Evolutionary conservation across 2,329 filamentous ascomycete genomes (phyloP).

Genomic region (Trichoderma koningii): DNA sequence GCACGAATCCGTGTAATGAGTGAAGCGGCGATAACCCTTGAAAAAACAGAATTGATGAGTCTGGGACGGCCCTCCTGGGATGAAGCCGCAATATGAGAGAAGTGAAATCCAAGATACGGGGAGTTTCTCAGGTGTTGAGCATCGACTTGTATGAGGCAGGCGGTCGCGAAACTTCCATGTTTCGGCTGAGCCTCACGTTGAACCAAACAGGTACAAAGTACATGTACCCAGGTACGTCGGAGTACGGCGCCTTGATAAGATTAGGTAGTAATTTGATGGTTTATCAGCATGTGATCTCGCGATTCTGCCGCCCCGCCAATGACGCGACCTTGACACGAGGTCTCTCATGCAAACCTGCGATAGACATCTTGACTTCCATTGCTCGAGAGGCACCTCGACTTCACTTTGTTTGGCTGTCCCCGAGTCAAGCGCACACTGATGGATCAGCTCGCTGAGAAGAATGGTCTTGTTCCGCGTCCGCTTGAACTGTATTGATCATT

Average conservation of each 20-base stretch:
- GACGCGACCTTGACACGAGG: constrained; percentile 24
- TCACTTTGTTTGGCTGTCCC: background rate
- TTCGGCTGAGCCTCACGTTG: no score
- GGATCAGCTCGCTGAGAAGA: constrained; percentile 31
- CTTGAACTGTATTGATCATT: constrained; percentile 94
- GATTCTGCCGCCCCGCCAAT: constrained; percentile 23
- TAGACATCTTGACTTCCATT: background rate
- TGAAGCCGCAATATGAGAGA: background rate
- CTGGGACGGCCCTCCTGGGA: background rate
- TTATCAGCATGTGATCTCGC: constrained; percentile 38
- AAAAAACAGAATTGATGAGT: background rate
- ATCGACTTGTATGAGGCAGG: background rate
- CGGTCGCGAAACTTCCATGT: background rate
- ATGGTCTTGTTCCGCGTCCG: constrained; percentile 81
- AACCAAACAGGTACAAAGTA: background rate
- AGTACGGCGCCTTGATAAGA: background rate
- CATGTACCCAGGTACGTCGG: no score
- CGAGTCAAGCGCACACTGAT: constrained; percentile 25
- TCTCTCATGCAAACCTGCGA: background rate
- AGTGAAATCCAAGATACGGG: background rate
- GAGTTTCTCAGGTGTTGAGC: no score
- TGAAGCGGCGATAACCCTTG: background rate
- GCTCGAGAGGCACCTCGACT: background rate
- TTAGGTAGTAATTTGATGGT: background rate
- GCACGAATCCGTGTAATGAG: no score